These are phyloP conservation scores for Sporothrix brunneoviolacea DNA, from an alignment of 2,329 filamentous ascomycete species.

Conservation along the genomic window DNA sequence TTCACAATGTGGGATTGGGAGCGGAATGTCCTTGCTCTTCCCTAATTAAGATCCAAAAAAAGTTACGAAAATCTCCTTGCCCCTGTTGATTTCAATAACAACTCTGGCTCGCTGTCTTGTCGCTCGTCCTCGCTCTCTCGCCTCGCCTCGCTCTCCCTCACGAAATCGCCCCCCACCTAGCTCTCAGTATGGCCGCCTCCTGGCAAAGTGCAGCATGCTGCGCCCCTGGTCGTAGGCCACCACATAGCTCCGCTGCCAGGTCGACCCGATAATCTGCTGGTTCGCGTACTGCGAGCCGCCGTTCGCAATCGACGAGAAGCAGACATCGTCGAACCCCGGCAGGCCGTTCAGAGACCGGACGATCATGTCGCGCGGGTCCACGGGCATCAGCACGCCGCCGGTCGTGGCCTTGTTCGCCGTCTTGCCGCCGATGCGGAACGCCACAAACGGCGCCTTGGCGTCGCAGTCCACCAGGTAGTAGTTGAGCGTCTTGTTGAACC, in stretches of 20 bases:
- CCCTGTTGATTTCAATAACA: too few relatives aligned
- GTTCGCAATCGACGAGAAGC: constrained; percentile 16
- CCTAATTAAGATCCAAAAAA: too few relatives aligned
- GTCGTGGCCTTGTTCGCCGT: not conserved
- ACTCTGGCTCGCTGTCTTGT: too few relatives aligned
- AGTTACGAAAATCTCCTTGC: too few relatives aligned
- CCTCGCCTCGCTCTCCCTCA: too few relatives aligned
- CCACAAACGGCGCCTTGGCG: constrained; percentile 8
- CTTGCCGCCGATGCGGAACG: constrained; percentile 7
- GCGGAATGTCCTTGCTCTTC: too few relatives aligned
- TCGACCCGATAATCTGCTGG: constrained; percentile 15
- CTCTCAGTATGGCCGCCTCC: constrained; percentile 13
- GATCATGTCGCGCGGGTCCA: constrained; percentile 18
- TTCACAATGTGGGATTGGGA: too few relatives aligned
- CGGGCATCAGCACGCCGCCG: constrained; percentile 15
- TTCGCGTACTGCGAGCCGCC: not conserved
- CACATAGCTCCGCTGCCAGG: constrained; percentile 19
- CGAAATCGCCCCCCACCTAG: not conserved
- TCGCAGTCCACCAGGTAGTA: constrained; percentile 12
- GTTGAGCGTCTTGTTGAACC: constrained; percentile 9
- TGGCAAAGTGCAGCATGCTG: constrained; percentile 18
- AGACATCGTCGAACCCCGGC: constrained; percentile 19
- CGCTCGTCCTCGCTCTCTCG: too few relatives aligned
- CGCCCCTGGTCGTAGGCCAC: constrained; percentile 18
- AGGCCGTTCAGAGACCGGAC: constrained; percentile 18